phyloP scores from a whole-genome alignment of 495 filamentous ascomycete species.

The Daldinia vernicosa region DNA sequence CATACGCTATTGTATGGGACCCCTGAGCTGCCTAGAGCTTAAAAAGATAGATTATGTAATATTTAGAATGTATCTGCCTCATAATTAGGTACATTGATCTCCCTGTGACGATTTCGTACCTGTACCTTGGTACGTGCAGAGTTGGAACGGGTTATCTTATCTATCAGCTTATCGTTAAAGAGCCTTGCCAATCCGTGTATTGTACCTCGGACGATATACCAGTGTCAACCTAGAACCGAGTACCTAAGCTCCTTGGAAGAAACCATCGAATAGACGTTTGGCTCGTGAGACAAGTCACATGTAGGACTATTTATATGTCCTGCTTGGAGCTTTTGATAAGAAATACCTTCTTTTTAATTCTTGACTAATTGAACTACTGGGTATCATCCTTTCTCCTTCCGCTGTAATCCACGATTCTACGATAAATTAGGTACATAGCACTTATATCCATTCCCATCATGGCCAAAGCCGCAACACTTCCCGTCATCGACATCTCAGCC shows the following conservation, averaged over 20 bases:
- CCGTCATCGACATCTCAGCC: constrained; percentile 80
- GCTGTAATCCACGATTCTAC: too few species aligned
- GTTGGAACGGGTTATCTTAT: neutral
- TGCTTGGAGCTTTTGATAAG: too few species aligned
- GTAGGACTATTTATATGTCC: too few species aligned
- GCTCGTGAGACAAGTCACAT: too few species aligned
- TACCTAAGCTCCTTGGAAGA: too few species aligned
- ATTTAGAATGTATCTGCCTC: neutral
- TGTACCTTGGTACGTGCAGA: neutral
- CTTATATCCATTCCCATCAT: constrained; percentile 42
- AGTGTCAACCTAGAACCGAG: too few species aligned
- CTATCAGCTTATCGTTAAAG: neutral
- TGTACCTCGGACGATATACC: too few species aligned
- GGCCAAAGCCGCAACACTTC: constrained; percentile 67
- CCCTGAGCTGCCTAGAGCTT: neutral
- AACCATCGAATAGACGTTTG: too few species aligned
- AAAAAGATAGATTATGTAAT: neutral
- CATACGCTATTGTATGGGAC: constrained; percentile 1
- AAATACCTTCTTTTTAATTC: too few species aligned
- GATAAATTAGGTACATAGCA: neutral
- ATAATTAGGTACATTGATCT: neutral
- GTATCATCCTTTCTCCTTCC: too few species aligned
- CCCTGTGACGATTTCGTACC: neutral
- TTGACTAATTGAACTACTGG: too few species aligned
- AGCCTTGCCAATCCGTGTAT: neutral